Conservation (phyloP, 2,329 filamentous ascomycete species). For the Didymella keratinophila region DNA sequence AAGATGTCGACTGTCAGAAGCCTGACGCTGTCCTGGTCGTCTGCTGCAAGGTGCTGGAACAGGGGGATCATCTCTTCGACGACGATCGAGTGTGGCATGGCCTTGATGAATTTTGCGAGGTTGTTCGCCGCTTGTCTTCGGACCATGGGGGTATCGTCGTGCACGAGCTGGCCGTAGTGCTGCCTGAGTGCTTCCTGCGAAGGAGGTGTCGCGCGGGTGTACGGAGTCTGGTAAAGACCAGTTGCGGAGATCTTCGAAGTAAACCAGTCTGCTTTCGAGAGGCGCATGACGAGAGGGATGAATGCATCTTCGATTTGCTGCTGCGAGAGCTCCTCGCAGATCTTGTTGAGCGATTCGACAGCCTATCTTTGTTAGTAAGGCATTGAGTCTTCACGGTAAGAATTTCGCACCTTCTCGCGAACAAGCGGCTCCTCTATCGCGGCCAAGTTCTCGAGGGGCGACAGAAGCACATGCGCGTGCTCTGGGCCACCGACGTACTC, state of each 20-base stretch:
- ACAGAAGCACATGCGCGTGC: slow-evolving; percentile 94
- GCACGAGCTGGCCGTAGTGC: slow-evolving; percentile 90
- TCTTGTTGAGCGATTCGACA: slow-evolving; percentile 99
- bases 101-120: slow-evolving; percentile 95
- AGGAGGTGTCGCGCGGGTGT: slow-evolving; percentile 86
- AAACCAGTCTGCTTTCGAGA: slow-evolving; percentile 99
- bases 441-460: slow-evolving; percentile 95
- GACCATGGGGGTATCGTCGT: slow-evolving; percentile 99
- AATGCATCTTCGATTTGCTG: slow-evolving; percentile 97
- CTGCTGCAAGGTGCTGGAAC: slow-evolving; percentile 94
- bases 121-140: slow-evolving; percentile 96
- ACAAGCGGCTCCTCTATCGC: slow-evolving; percentile 98
- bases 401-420: slow-evolving; percentile 80
- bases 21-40: slow-evolving; percentile 97
- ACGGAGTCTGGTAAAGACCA: slow-evolving; percentile 91
- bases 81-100: slow-evolving; percentile 89
- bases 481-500: slow-evolving; percentile 96
- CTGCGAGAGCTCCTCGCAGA: slow-evolving; percentile 88
- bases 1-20: slow-evolving; percentile 95
- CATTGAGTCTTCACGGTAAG: too few species aligned
- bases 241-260: slow-evolving; percentile 99
- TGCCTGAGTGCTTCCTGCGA: slow-evolving; percentile 90
- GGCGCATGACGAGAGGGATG: slow-evolving; percentile 91
- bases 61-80: slow-evolving; percentile 99
- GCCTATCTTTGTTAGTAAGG: slow-evolving; percentile 66